Evolutionary conservation across 2,329 filamentous ascomycete genomes (phyloP).

Genomic region (Scedosporium apiospermum): DNA sequence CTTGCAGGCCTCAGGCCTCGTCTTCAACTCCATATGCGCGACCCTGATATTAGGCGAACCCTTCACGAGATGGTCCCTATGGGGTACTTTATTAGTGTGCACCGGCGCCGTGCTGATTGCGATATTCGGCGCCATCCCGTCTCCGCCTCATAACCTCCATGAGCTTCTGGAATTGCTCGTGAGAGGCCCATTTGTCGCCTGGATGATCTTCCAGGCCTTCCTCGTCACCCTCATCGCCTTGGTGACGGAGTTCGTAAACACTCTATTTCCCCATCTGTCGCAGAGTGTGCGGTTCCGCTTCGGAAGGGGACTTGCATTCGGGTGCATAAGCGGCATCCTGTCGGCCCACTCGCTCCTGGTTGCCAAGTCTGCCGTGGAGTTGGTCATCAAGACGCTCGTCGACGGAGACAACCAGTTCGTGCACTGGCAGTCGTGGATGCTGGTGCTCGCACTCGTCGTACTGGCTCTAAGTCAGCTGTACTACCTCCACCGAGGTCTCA

Average conservation of each 20-base stretch:
- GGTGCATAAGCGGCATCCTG: constrained; percentile 81
- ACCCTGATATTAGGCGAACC: constrained; percentile 86
- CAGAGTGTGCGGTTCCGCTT: constrained; percentile 62
- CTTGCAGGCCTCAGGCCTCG: constrained; percentile 86
- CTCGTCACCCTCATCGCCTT: constrained; percentile 62
- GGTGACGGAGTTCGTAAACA: constrained; percentile 45
- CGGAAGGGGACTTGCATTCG: constrained; percentile 75
- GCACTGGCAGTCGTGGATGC: constrained; percentile 89
- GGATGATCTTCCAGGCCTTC: constrained; percentile 75
- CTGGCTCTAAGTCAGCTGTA: constrained; percentile 88
- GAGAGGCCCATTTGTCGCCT: constrained; percentile 68
- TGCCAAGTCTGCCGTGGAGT: constrained; percentile 92
- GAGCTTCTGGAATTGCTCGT: constrained; percentile 71
- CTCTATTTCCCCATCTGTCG: constrained; percentile 24
- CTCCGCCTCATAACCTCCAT: constrained; percentile 78
- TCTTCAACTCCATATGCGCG: constrained; percentile 98
- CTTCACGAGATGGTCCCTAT: constrained; percentile 87
- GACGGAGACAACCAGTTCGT: constrained; percentile 89
- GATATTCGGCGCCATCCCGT: constrained; percentile 85
- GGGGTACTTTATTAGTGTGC: constrained; percentile 82
- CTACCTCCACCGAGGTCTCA: constrained; percentile 87
- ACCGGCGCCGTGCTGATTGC: constrained; percentile 85
- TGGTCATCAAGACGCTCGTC: constrained; percentile 76
- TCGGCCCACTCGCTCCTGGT: constrained; percentile 90
- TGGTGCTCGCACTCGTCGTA: constrained; percentile 69